phyloP scores from a whole-genome alignment of 2,329 filamentous ascomycete genomes.

The Penicillium sp. region DNA sequence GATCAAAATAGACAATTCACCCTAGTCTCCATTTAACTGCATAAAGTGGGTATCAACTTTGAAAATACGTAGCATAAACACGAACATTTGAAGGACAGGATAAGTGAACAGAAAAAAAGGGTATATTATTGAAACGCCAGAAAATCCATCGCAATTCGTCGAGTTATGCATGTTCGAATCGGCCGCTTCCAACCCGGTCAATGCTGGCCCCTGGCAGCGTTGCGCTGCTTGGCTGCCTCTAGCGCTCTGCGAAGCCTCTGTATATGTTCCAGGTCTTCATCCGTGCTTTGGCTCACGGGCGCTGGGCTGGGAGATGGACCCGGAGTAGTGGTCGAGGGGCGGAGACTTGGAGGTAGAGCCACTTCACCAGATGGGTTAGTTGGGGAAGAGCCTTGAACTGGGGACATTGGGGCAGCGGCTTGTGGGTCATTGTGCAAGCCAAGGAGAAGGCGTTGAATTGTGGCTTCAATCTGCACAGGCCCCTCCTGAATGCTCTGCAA shows the following conservation, averaged over 20 bases:
- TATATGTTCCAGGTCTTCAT: constrained; percentile 44
- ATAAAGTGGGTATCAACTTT: constrained; percentile 10
- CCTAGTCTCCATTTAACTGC: constrained; percentile 9
- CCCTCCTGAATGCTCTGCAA: constrained; percentile 42
- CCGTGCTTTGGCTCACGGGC: constrained; percentile 6
- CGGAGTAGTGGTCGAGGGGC: constrained; percentile 25
- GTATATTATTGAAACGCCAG: constrained; percentile 13
- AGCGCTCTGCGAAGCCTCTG: constrained; percentile 50
- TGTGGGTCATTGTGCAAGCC: constrained; percentile 33
- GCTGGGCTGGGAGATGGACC: constrained; percentile 6
- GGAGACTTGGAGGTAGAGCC: constrained; percentile 24
- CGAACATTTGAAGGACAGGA: neutral
- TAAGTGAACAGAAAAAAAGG: neutral
- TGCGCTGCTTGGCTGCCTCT: constrained; percentile 55
- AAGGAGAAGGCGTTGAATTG: constrained; percentile 40
- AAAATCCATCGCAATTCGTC: constrained; percentile 25
- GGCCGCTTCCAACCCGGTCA: constrained; percentile 1
- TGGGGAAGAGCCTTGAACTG: constrained; percentile 11
- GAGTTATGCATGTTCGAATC: constrained; percentile 10
- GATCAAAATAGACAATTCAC: neutral
- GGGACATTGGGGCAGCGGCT: constrained; percentile 10
- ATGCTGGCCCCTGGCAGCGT: constrained; percentile 38
- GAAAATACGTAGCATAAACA: neutral
- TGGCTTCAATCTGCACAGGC: constrained; percentile 36
- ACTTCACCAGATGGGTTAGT: constrained; percentile 13